Conservation (phyloP, 169 alveolate species). For the Eimeria mitis region DNA sequence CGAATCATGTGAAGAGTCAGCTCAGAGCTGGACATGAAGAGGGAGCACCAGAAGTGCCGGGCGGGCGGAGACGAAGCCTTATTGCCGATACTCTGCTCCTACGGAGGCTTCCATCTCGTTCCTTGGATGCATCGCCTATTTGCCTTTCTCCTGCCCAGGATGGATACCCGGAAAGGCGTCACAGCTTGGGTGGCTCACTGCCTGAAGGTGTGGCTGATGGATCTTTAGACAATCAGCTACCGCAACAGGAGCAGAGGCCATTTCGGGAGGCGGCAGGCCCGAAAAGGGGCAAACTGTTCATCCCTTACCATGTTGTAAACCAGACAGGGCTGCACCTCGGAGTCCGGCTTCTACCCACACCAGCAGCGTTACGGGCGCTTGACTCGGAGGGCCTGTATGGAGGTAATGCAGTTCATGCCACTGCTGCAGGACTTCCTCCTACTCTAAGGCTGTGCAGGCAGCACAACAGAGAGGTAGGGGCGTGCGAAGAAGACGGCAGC, state of each 20-base stretch:
- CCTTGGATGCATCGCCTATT: background rate
- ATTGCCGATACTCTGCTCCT: background rate
- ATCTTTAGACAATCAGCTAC: background rate
- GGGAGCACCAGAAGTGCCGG: background rate
- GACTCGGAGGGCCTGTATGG: constrained; percentile 2
- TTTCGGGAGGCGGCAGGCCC: constrained; percentile 27
- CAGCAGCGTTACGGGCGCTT: background rate
- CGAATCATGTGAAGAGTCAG: background rate
- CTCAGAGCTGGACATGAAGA: background rate
- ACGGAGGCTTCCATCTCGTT: constrained; percentile 30
- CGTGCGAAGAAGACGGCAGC: background rate
- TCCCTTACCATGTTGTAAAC: constrained; percentile 65
- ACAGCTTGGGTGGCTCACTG: background rate
- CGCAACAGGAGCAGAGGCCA: background rate
- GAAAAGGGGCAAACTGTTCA: constrained; percentile 37
- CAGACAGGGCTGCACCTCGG: constrained; percentile 77
- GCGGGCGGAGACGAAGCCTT: background rate
- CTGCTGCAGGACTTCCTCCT: constrained; percentile 39
- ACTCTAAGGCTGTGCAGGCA: constrained; percentile 42
- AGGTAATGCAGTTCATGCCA: background rate
- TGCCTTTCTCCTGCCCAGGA: background rate
- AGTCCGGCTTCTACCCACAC: constrained; percentile 22
- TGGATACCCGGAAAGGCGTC: background rate
- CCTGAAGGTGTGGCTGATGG: background rate
- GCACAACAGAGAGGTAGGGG: constrained; percentile 17